Base-by-base conservation (phyloP, 2,329 filamentous ascomycete genomes). In the Mariannaea elegans region DNA sequence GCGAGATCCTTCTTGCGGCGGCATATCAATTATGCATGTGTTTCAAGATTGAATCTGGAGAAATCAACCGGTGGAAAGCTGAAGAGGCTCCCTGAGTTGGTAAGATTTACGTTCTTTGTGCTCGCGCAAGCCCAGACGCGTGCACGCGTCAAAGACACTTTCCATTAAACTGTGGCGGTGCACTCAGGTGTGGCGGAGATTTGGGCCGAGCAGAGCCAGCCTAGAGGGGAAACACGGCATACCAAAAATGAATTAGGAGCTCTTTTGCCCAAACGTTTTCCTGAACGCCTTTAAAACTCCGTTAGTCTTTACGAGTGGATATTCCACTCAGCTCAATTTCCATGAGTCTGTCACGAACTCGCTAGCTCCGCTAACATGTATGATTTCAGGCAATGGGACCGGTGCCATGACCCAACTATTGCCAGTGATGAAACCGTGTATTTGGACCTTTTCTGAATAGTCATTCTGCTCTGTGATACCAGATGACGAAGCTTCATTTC, bases 1-100 rank as follows among this genome's bases (percentile, higher is more conserved):
- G 19, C 76, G 74, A 1, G 65, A 63, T 3, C 71, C 32, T 36
- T 36, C 32, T 36, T 8, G 32, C 32, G 32, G 71, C 10, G 77
- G 47, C 16, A 74, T 70, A 23, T 32, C 38, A 19, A 31, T 18
- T 67, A 16, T 13, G 2, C 24, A 19, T 16, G 6, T 16, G 32
- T 72, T 71, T 32, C 75, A 29, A 14, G 16, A n/a, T 39, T 41
- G 18, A 23, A 50, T 39, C 34, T 16, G 13, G 4, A 18, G 32
- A 36, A 18, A 45, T 54, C 27, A 18, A 36, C 44, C 19, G 34
- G 27, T 50, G 36, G 52, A 8, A 8, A 36, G 13, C 7, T 19
- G 16, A 45, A 41, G 51, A 54, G 31, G 13, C 41, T 42, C n/a
- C 6, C 19, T 16, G 21, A 36, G 56, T 38, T n/a, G 14, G 12